Base-by-base conservation (phyloP, 176 grass and related monocot genomes). In the Cymbopogon citratus region DNA sequence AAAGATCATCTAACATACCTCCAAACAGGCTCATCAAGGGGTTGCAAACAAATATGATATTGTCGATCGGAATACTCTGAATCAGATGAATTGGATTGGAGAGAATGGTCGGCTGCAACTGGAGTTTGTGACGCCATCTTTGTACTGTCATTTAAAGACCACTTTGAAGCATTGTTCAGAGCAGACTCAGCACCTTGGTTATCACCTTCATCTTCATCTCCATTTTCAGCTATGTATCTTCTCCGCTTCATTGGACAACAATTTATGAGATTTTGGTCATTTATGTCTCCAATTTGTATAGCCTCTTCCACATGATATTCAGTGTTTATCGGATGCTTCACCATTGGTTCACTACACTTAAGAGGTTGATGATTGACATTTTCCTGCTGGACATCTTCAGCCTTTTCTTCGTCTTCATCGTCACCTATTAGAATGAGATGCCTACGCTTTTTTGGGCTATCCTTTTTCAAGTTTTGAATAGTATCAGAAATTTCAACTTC, bases 21-120 rank as follows among this genome's bases (percentile, higher is more conserved):
- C 86, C 86, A 88, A 78, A 79, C 29, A 79, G 80, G 80, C 38
- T 73, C 80, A 83, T 78, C 80, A 65, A 54, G 26, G 21, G 86
- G 68, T 35, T 66, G 75, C 4, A 46, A 67, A 60, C 16, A 59
- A 71, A 73, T 79, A 67, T 25, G 15, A 45, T 64, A 60, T 35
- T 79, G 67, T 9, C 48, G 66, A 65, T 79, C n/a, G 2, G 2
- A 25, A 66, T 5, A 79, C 26, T 83, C 80, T 66, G 68, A 74
- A 83, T 57, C 31, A 66, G 71, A 36, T 67, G 36, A 0, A 15
- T 27, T 79, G 11, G 59, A 78, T 21, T 28, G 59, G 35, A 73
- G 35, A 66, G 26, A 21, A 41, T 72, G 44, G 4, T 73, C 44
- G 28, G 41, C 45, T 35, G 60, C 46, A 67, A 28, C 59, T 28